Evolutionary conservation across 768 basidiomycete species (phyloP), one percentile per base, ranked within the genome.

Genomic region (Hygrophoropsis aurantiaca): DNA sequence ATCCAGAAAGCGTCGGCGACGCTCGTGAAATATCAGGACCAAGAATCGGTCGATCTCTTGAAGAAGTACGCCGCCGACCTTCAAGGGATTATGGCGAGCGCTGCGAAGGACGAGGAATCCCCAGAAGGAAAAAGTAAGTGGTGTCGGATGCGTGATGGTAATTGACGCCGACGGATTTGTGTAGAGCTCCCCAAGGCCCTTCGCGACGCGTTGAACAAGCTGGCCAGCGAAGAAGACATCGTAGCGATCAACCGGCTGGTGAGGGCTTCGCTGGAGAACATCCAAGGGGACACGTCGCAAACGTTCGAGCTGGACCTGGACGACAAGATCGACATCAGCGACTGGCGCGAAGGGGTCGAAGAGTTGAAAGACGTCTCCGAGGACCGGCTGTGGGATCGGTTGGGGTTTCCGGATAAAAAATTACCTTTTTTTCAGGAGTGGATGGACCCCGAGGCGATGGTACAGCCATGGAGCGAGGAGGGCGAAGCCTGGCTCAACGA

Each of bases 101-200:
- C 13, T 13, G 27, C 7, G 7, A 13, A 7, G 7, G 27, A 30
- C 27, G 13, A 30, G 27, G 13, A 6, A 7, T n/a, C n/a, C n/a
- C n/a, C n/a, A n/a, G n/a, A n/a, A n/a, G 27, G 27, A 6, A 30
- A 30, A 30, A 13, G 27, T 13, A 13, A n/a, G n/a, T n/a, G n/a
- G n/a, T n/a, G n/a, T n/a, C n/a, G n/a, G n/a, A n/a, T n/a, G n/a
- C 53, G 25, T 47, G 50, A 8, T 40, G 47, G 25, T 52, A 37
- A 37, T 55, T 26, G n/a, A 41, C 23, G 19, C 51, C 38, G 8
- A 37, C 46, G 4, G 50, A n/a, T n/a, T 37, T 37, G 9, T 37
- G 4, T 37, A 41, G 40, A 15, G 18, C 18, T 41, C 18, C 40
- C 40, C 15, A 41, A 41, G 24, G n/a, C 23, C n/a, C 15, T 41